Evolutionary conservation across 164 flowering plant species (phyloP).

Genomic region (Stephania cephalantha): DNA sequence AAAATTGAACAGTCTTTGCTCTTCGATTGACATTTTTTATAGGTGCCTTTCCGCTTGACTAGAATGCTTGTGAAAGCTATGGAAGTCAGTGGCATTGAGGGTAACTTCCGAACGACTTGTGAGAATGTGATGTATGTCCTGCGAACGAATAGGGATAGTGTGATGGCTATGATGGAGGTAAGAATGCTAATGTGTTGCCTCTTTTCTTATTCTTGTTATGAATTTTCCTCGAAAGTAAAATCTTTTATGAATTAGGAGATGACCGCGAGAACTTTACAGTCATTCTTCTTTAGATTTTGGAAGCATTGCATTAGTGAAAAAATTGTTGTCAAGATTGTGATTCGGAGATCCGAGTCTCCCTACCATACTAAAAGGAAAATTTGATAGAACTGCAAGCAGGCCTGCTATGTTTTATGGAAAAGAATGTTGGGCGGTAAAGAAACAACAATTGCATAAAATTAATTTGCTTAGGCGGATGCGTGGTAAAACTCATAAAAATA

Average conservation of each 20-base stretch:
- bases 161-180: slow-evolving; percentile 99
- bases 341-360: no score
- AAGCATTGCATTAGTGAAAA: not conserved
- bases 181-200: not conserved
- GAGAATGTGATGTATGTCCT: slow-evolving; percentile 99
- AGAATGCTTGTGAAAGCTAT: slow-evolving; percentile 99
- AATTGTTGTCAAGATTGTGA: no score
- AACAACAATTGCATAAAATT: no score
- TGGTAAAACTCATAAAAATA: no score
- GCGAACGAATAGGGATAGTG: slow-evolving; percentile 83
- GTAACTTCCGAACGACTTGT: slow-evolving; percentile 93
- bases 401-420: no score
- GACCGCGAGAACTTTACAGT: not conserved
- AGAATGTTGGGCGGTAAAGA: no score
- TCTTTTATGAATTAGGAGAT: not conserved
- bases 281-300: not conserved
- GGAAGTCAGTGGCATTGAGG: slow-evolving; percentile 99
- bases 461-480: no score
- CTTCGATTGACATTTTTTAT: not conserved
- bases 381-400: no score
- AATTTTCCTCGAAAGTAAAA: not conserved
- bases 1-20: not conserved
- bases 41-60: slow-evolving; percentile 99
- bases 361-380: no score
- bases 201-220: not conserved